Evolutionary conservation across 1,284 basidiomycete species (phyloP).

Genomic region (Microbotryomycetes sp.): DNA sequence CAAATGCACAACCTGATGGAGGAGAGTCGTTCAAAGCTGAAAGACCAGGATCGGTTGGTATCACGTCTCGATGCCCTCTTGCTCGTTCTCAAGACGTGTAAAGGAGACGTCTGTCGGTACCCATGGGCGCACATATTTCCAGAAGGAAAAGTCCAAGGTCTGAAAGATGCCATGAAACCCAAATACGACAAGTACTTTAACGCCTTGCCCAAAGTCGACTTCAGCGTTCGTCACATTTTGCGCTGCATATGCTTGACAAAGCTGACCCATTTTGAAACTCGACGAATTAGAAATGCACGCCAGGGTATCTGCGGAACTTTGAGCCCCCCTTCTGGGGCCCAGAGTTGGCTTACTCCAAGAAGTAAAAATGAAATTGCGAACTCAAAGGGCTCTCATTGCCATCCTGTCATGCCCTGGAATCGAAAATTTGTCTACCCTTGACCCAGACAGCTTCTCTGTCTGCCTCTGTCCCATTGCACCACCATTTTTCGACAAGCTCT

Average conservation of each 20-base stretch:
- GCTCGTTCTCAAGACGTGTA: slow-evolving; percentile 40
- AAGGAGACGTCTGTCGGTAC: slow-evolving; percentile 32
- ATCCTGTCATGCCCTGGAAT: not conserved
- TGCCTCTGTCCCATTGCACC: slow-evolving; percentile 63
- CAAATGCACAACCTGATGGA: slow-evolving; percentile 36
- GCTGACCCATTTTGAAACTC: not conserved
- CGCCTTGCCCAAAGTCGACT: slow-evolving; percentile 35
- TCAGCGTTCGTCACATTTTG: not conserved
- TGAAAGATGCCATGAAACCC: slow-evolving; percentile 28
- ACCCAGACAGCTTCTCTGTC: slow-evolving; percentile 66
- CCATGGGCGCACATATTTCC: slow-evolving; percentile 36
- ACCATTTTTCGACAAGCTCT: slow-evolving; percentile 75
- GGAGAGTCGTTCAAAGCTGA: not conserved
- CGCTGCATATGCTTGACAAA: not conserved
- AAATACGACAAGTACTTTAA: slow-evolving; percentile 36
- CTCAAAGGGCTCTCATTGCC: not conserved
- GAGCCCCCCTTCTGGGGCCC: slow-evolving; percentile 21
- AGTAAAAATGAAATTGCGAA: not conserved
- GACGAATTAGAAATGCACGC: slow-evolving; percentile 5
- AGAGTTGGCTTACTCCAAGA: slow-evolving; percentile 7
- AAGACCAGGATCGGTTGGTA: slow-evolving; percentile 9
- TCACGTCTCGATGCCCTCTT: slow-evolving; percentile 37
- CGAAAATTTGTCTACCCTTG: slow-evolving; percentile 49
- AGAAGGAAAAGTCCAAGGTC: slow-evolving; percentile 3
- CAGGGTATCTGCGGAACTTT: slow-evolving; percentile 15